A percentile compares a stretch with the other conserved stretches of the same genome.
phyloP scores from a whole-genome alignment of 2,329 filamentous ascomycete genomes.

The Penicillium sp. region DNA sequence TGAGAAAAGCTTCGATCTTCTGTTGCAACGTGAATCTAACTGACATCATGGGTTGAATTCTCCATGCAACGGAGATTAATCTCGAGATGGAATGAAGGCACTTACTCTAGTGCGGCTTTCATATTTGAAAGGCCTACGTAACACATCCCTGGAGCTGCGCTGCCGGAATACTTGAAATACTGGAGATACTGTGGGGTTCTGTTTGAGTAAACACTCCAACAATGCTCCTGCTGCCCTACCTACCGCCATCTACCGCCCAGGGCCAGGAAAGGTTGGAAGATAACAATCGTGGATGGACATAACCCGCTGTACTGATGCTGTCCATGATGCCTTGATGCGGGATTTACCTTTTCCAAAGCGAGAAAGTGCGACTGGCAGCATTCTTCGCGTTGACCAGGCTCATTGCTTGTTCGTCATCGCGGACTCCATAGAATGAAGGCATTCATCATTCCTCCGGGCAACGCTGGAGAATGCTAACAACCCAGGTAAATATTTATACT shows the following conservation, averaged over 20 bases:
- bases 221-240: not conserved
- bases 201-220: not conserved
- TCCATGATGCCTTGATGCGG: too few species aligned
- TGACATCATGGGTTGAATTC: slow-evolving; percentile 16
- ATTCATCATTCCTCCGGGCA: slow-evolving; percentile 20
- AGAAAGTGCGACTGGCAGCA: slow-evolving; percentile 9
- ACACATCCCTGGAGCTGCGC: not conserved
- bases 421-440: slow-evolving; percentile 8
- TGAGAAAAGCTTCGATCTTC: not conserved
- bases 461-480: slow-evolving; percentile 15
- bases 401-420: not conserved
- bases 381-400: slow-evolving; percentile 23
- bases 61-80: slow-evolving; percentile 7
- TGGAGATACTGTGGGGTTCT: not conserved
- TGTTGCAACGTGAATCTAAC: not conserved
- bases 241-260: not conserved
- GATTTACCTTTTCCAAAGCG: not conserved
- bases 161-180: not conserved
- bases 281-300: not conserved
- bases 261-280: not conserved
- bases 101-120: not conserved
- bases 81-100: slow-evolving; percentile 14
- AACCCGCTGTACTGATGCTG: not conserved
- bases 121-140: slow-evolving; percentile 3
- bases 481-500: slow-evolving; percentile 15